Percentiles rank a stretch among this genome's conserved stretches.
These are phyloP conservation scores for Camellia sinensis DNA, from an alignment of 148 eudicot genomes.

Conservation along the genomic window DNA sequence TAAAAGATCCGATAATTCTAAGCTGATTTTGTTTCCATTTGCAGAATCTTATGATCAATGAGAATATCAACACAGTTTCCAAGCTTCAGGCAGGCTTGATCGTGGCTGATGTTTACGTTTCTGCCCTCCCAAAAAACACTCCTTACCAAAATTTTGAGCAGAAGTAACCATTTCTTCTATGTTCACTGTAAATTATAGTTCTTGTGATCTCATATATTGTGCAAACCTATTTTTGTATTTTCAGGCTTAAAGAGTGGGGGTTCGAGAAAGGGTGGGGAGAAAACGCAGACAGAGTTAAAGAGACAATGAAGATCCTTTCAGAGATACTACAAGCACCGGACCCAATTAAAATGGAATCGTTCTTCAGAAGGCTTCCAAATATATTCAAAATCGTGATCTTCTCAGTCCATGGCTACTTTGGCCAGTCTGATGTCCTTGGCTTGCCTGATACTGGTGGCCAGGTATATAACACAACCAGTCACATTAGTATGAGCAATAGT, in stretches of 20 bases:
- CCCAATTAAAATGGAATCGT: conserved; percentile 35
- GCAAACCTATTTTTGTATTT: neutral
- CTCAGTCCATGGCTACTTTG: conserved; percentile 66
- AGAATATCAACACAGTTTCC: conserved; percentile 36
- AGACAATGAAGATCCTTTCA: conserved; percentile 52
- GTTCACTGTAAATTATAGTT: neutral
- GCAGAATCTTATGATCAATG: conserved; percentile 70
- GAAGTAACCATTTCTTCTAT: conserved; percentile 28
- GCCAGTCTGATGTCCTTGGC: conserved; percentile 63
- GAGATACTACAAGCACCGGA: conserved; percentile 68
- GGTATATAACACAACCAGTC: conserved; percentile 19
- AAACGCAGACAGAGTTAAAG: conserved; percentile 42
- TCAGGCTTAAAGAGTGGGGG: conserved; percentile 61
- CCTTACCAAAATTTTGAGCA: conserved; percentile 42
- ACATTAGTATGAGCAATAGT: neutral
- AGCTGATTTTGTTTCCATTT: neutral
- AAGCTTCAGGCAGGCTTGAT: conserved; percentile 50
- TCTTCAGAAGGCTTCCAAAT: conserved; percentile 51
- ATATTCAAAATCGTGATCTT: conserved; percentile 51
- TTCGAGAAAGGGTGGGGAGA: conserved; percentile 77
- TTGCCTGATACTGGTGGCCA: conserved; percentile 78
- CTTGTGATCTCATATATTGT: neutral
- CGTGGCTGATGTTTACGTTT: conserved; percentile 44
- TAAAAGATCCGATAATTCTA: neutral
- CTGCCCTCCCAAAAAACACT: conserved; percentile 44